These are phyloP conservation scores for Quercus engelmannii DNA, from an alignment of 306 rosid species.

Conservation along the genomic window DNA sequence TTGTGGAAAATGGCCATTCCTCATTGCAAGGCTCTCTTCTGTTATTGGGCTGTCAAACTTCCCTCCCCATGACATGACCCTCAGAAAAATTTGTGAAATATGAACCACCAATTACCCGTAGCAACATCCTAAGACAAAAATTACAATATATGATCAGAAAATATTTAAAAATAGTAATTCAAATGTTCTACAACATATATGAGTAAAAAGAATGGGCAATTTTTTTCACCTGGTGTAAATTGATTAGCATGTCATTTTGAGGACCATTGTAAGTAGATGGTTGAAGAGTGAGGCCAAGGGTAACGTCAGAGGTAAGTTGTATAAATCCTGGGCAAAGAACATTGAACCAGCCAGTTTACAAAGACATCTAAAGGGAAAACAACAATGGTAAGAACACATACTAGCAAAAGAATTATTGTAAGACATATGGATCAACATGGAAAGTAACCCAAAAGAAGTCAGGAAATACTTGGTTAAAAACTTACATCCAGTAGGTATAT, in stretches of 20 bases:
- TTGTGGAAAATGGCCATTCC: slow-evolving; percentile 19
- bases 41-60: slow-evolving; percentile 10
- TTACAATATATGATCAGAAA: neutral
- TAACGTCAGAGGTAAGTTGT: slow-evolving; percentile 14
- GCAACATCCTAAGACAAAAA: neutral
- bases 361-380: neutral
- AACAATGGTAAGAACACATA: neutral
- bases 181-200: neutral
- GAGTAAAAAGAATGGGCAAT: neutral
- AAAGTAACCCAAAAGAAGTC: neutral
- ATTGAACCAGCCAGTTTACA: slow-evolving; percentile 27
- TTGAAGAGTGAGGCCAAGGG: slow-evolving; percentile 9
- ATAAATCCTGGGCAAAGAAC: slow-evolving; percentile 27
- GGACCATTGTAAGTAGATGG: slow-evolving; percentile 21
- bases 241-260: slow-evolving; percentile 13
- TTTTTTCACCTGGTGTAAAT: slow-evolving; percentile 16
- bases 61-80: slow-evolving; percentile 27
- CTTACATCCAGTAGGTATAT: slow-evolving; percentile 24
- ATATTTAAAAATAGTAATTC: neutral
- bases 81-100: neutral
- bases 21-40: slow-evolving; percentile 19
- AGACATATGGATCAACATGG: neutral
- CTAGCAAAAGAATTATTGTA: neutral
- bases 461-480: neutral
- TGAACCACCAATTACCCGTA: slow-evolving; percentile 19